Evolutionary conservation across 768 basidiomycete genomes (phyloP), one percentile per base, ranked within the genome.

Genomic region (Collybiopsis luxurians): DNA sequence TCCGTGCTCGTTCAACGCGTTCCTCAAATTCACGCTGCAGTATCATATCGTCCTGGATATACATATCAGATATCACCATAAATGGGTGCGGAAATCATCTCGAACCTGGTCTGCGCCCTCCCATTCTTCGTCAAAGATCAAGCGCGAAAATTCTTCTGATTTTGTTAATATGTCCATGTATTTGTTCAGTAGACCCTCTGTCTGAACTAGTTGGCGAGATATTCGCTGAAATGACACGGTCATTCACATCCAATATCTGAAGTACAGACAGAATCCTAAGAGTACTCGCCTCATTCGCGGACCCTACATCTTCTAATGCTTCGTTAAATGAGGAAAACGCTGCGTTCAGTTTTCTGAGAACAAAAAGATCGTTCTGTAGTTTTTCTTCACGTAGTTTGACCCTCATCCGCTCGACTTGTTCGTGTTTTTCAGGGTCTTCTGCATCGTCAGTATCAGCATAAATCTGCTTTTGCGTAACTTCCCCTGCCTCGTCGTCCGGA

Each of bases 111-210:
- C 86, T 38, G 84, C 87, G 2, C 90, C 90, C 53, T 80, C 73
- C 88, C 88, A 92, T 57, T 81, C 73, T 59, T 90, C 86, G 66
- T 92, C 90, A 59, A 91, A 84, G 17, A 92, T 82, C 56, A 92
- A 69, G 28, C 80, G 80, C 2, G 88, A 74, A 59, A 82, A 78
- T 13, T 82, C 79, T 68, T 91, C 90, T 2, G 89, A 88, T 66
- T 82, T 85, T 4, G 82, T 79, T 19, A 92, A 73, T 46, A 90
- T 82, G 40, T 71, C 73, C 42, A 89, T 80, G 65, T 92, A 92
- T 77, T 84, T 88, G 69, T 89, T 85, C 57, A 92, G 72, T 56
- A 92, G 71, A 1, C 79, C 81, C 63, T 92, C 84, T 0, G 90
- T 92, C 60, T 91, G 82, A 46, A 78, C 79, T 31, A 92, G 68